Evolutionary conservation across 2,329 filamentous ascomycete genomes (phyloP).

Genomic region (Sporothrix brasiliensis): DNA sequence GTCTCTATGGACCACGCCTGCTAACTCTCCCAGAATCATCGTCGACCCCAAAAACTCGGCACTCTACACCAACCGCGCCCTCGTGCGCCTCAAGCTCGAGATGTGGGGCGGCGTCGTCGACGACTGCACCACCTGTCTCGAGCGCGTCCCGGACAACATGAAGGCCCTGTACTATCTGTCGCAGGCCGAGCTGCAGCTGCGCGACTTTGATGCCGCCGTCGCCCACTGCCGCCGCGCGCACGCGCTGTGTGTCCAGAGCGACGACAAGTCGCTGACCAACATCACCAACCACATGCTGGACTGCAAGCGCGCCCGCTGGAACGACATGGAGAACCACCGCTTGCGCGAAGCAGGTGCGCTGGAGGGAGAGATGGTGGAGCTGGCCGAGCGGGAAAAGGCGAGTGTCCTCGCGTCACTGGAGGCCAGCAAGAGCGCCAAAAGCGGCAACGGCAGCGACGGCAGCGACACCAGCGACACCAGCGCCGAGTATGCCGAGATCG

Average conservation of each 20-base stretch:
- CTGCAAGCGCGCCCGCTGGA: conserved; percentile 87
- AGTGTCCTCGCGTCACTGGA: not conserved
- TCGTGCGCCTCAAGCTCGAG: conserved; percentile 74
- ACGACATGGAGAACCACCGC: conserved; percentile 67
- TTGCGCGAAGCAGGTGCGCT: conserved; percentile 59
- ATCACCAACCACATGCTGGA: conserved; percentile 74
- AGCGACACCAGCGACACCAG: conserved; percentile 53
- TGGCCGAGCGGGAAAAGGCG: conserved; percentile 53
- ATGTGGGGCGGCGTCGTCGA: conserved; percentile 74
- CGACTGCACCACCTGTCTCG: conserved; percentile 76
- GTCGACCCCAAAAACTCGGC: conserved; percentile 75
- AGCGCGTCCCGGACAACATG: conserved; percentile 66
- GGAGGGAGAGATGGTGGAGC: conserved; percentile 60
- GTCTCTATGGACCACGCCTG: not conserved
- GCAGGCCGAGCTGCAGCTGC: conserved; percentile 77
- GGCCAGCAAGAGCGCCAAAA: too few species aligned
- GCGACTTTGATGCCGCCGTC: conserved; percentile 73
- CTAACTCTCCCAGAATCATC: conserved; percentile 61
- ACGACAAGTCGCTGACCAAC: conserved; percentile 68
- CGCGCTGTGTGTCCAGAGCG: conserved; percentile 61
- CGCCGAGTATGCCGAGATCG: conserved; percentile 44
- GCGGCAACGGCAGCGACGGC: conserved; percentile 33
- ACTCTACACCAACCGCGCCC: conserved; percentile 87
- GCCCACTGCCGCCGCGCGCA: conserved; percentile 73
- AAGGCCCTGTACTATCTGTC: conserved; percentile 85